These are phyloP conservation scores for Colletotrichum sp. DNA, from an alignment of 2,329 filamentous ascomycete genomes.

Conservation along the genomic window DNA sequence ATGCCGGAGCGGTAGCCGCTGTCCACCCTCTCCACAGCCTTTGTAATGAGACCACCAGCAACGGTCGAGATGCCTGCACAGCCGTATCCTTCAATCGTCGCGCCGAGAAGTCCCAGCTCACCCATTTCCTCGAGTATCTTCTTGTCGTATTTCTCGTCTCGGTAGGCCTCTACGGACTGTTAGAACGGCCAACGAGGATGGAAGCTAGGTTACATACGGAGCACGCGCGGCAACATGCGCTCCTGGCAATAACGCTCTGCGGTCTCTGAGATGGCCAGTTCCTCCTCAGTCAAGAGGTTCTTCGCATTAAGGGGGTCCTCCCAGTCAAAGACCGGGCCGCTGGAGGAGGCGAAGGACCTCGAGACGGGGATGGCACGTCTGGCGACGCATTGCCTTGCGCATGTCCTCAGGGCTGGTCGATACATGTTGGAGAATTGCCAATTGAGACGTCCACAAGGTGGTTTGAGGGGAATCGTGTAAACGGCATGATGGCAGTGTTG, in stretches of 20 bases:
- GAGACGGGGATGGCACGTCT: constrained; percentile 19
- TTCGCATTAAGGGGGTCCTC: constrained; percentile 81
- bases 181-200: neutral
- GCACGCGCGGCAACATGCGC: constrained; percentile 79
- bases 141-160: constrained; percentile 84
- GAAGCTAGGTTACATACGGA: constrained; percentile 63
- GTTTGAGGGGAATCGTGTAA: neutral
- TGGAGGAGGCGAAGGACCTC: constrained; percentile 39
- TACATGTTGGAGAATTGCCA: neutral
- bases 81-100: constrained; percentile 85
- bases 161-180: constrained; percentile 69
- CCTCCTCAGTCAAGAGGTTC: constrained; percentile 85
- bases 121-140: constrained; percentile 92
- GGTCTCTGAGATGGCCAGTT: constrained; percentile 86
- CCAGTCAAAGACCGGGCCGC: constrained; percentile 74
- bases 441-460: neutral
- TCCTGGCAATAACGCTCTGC: constrained; percentile 96
- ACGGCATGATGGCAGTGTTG: neutral
- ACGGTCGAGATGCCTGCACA: constrained; percentile 89
- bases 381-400: constrained; percentile 13
- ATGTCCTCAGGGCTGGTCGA: constrained; percentile 4
- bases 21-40: constrained; percentile 89
- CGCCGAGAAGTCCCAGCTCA: constrained; percentile 84
- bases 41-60: constrained; percentile 86
- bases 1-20: constrained; percentile 91